Percentiles rank a stretch among this genome's conserved stretches.
These are phyloP conservation scores for Scedosporium dehoogii DNA, from an alignment of 2,329 filamentous ascomycete species.

Conservation along the genomic window DNA sequence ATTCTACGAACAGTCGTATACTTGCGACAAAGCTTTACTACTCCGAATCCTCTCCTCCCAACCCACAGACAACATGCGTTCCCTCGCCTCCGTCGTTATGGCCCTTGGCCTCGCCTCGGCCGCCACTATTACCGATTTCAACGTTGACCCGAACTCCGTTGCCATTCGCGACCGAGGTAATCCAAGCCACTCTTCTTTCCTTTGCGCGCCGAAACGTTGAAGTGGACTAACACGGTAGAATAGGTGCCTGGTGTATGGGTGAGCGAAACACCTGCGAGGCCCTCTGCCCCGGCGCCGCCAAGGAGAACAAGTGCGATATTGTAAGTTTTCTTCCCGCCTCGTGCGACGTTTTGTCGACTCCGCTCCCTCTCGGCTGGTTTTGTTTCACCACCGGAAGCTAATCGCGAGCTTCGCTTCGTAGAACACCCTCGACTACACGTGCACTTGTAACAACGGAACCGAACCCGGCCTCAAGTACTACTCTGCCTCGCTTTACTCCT, in stretches of 20 bases:
- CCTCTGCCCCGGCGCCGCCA: conserved; percentile 1
- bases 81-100: neutral
- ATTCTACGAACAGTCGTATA: neutral
- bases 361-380: neutral
- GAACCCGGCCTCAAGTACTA: conserved; percentile 46
- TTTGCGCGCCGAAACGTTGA: neutral
- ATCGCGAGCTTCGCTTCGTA: conserved; percentile 13
- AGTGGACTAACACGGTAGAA: neutral
- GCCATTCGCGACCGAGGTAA: conserved; percentile 1
- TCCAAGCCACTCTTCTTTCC: neutral
- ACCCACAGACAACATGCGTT: conserved; percentile 2
- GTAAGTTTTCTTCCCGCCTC: neutral
- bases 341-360: neutral
- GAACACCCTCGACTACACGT: conserved; percentile 34
- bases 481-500: conserved; percentile 39
- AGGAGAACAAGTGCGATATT: conserved; percentile 5
- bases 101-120: conserved; percentile 2
- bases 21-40: neutral
- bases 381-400: neutral
- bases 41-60: neutral
- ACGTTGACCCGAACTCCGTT: neutral
- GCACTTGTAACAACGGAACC: conserved; percentile 39
- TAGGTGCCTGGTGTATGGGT: conserved; percentile 5
- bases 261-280: conserved; percentile 4
- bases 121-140: conserved; percentile 1